Conservation (phyloP, 2,329 filamentous ascomycete genomes). For the Amesomyces nigricolor region DNA sequence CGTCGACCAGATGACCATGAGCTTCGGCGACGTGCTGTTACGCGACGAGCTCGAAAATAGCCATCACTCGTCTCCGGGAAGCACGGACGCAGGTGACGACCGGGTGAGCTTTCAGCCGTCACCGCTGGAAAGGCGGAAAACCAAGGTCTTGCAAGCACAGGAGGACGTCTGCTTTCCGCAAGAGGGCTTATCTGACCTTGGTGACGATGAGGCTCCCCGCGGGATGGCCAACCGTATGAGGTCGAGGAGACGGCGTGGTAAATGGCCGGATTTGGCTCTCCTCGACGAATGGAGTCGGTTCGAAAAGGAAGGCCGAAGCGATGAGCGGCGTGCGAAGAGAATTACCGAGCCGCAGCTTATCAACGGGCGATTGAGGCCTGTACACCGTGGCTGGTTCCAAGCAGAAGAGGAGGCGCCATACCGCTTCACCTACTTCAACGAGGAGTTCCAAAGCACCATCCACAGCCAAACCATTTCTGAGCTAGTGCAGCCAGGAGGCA, state of each 20-base stretch:
- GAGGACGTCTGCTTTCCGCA: constrained; percentile 91
- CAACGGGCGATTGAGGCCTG: constrained; percentile 78
- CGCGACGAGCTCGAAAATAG: constrained; percentile 53
- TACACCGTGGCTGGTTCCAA: constrained; percentile 75
- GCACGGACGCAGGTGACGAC: constrained; percentile 15
- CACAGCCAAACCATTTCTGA: constrained; percentile 95
- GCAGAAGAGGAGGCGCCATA: constrained; percentile 87
- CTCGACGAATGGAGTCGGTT: constrained; percentile 86
- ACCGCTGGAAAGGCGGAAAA: constrained; percentile 47
- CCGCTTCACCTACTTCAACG: constrained; percentile 97
- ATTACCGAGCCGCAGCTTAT: constrained; percentile 92
- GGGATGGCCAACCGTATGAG: constrained; percentile 35
- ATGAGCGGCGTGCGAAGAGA: constrained; percentile 78
- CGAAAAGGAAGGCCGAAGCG: constrained; percentile 82
- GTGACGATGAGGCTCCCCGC: constrained; percentile 63
- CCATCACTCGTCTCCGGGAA: constrained; percentile 18
- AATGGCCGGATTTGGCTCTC: constrained; percentile 80
- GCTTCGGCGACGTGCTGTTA: constrained; percentile 65
- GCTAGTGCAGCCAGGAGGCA: constrained; percentile 75
- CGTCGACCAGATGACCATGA: constrained; percentile 47
- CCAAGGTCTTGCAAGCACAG: constrained; percentile 60
- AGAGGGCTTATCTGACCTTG: constrained; percentile 71
- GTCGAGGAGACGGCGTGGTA: constrained; percentile 56
- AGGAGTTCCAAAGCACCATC: constrained; percentile 91
- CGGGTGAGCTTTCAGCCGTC: constrained; percentile 31